Percentiles rank a stretch among this genome's conserved stretches.
These are phyloP conservation scores for Ophiostoma triangulosporum DNA, from an alignment of 2,329 filamentous ascomycete species.

Conservation along the genomic window DNA sequence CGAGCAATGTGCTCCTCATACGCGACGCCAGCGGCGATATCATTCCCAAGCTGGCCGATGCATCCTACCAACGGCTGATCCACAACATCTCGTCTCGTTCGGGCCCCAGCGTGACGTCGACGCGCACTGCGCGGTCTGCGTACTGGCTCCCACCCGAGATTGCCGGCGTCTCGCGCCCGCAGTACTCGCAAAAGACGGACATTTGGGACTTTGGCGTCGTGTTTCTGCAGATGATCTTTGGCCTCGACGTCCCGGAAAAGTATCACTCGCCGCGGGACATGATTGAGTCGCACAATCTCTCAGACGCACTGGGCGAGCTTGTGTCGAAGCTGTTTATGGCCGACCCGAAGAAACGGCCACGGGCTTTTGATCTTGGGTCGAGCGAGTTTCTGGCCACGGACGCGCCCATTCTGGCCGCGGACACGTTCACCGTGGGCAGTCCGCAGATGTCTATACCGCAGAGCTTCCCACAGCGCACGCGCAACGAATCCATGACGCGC, in stretches of 20 bases:
- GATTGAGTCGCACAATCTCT: constrained; percentile 57
- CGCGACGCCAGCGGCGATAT: constrained; percentile 55
- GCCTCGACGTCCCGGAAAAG: constrained; percentile 58
- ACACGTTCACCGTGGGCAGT: constrained; percentile 26
- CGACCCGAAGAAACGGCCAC: constrained; percentile 71
- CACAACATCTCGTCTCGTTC: constrained; percentile 42
- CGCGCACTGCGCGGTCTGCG: constrained; percentile 54
- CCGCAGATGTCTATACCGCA: constrained; percentile 30
- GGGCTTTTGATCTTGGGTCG: constrained; percentile 59
- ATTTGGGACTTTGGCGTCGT: constrained; percentile 91
- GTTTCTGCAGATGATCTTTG: constrained; percentile 88
- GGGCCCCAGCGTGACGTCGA: constrained; percentile 36
- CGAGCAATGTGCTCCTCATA: constrained; percentile 66
- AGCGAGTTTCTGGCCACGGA: constrained; percentile 55
- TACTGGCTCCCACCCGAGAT: constrained; percentile 79
- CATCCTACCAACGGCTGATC: constrained; percentile 54
- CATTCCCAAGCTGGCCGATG: constrained; percentile 61
- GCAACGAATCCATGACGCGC: constrained; percentile 48
- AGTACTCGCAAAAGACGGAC: constrained; percentile 68
- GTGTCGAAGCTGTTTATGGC: constrained; percentile 72
- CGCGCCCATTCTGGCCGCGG: constrained; percentile 41
- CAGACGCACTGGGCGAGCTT: constrained; percentile 64
- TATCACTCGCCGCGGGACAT: constrained; percentile 68
- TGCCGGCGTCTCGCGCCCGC: constrained; percentile 43
- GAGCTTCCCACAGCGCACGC: constrained; percentile 32